phyloP scores from a whole-genome alignment of 139 green algal genomes.

The Chlamydomonas schloesseri region DNA sequence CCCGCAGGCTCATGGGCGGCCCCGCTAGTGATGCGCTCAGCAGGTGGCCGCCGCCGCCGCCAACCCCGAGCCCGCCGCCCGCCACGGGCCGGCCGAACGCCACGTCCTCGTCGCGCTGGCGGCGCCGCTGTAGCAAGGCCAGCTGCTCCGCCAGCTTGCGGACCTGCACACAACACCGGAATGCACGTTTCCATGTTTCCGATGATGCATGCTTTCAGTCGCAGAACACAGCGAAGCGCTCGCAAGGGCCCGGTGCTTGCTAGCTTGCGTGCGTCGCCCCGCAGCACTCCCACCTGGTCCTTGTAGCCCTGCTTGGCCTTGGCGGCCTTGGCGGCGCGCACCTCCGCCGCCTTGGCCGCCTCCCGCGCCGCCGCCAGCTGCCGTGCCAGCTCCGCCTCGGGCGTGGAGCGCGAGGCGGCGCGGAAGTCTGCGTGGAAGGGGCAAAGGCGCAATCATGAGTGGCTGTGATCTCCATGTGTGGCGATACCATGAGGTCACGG shows the following conservation, averaged over 20 bases:
- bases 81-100: not conserved
- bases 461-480: too few relatives aligned
- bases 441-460: too few relatives aligned
- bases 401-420: constrained; percentile 36
- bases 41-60: not conserved
- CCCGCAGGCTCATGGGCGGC: not conserved
- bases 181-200: constrained; percentile 17
- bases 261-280: too few relatives aligned
- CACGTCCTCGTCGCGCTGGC: not conserved
- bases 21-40: too few relatives aligned
- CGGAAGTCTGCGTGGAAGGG: constrained; percentile 37
- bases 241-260: too few relatives aligned
- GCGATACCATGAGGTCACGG: too few relatives aligned
- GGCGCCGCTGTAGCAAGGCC: constrained; percentile 44
- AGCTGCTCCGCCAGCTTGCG: constrained; percentile 57
- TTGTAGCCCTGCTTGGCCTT: constrained; percentile 66
- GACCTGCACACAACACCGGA: not conserved
- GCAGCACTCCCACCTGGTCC: constrained; percentile 65
- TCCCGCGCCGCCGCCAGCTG: constrained; percentile 57
- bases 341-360: constrained; percentile 37
- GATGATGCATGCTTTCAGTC: too few relatives aligned
- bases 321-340: constrained; percentile 35
- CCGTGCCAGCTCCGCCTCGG: constrained; percentile 53
- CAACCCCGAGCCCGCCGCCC: not conserved
- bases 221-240: too few relatives aligned